Evolutionary conservation across 257 asterid species (phyloP).

Genomic region (Solanum chiquidenum): DNA sequence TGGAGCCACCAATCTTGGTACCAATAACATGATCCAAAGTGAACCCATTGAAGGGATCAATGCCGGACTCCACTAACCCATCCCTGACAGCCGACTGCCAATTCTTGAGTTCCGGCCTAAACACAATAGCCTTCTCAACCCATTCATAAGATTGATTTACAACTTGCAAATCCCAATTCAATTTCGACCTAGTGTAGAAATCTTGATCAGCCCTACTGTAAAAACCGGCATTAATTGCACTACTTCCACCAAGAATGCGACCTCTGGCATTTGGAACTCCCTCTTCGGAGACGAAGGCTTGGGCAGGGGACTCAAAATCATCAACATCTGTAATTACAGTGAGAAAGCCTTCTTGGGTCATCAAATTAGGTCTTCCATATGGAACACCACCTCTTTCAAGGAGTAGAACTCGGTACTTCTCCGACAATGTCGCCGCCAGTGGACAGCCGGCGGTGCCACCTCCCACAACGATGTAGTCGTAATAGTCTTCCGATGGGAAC

Average conservation of each 20-base stretch:
- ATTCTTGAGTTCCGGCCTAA: slow-evolving; percentile 54
- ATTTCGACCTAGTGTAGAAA: slow-evolving; percentile 37
- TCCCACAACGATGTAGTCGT: slow-evolving; percentile 54
- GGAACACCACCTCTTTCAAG: slow-evolving; percentile 87
- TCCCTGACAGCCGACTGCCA: slow-evolving; percentile 84
- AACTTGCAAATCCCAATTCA: slow-evolving; percentile 44
- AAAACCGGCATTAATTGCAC: slow-evolving; percentile 79
- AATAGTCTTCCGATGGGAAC: slow-evolving; percentile 44
- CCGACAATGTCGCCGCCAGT: slow-evolving; percentile 75
- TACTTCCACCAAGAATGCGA: slow-evolving; percentile 92
- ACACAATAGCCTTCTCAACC: slow-evolving; percentile 78
- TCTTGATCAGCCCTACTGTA: slow-evolving; percentile 48
- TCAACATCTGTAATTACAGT: slow-evolving; percentile 44
- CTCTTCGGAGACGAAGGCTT: slow-evolving; percentile 71
- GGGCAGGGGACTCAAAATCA: slow-evolving; percentile 57
- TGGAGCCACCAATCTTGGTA: slow-evolving; percentile 88
- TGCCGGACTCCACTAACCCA: slow-evolving; percentile 67
- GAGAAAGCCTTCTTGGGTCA: slow-evolving; percentile 67
- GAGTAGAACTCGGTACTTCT: slow-evolving; percentile 51
- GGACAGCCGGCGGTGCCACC: slow-evolving; percentile 98
- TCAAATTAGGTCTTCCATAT: slow-evolving; percentile 42
- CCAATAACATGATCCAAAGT: slow-evolving; percentile 64
- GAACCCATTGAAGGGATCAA: slow-evolving; percentile 66
- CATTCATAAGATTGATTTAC: slow-evolving; percentile 75
- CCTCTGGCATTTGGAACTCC: slow-evolving; percentile 89